Evolutionary conservation across 306 rosid genomes (phyloP).

Genomic region (Cyamopsis tetragonoloba): DNA sequence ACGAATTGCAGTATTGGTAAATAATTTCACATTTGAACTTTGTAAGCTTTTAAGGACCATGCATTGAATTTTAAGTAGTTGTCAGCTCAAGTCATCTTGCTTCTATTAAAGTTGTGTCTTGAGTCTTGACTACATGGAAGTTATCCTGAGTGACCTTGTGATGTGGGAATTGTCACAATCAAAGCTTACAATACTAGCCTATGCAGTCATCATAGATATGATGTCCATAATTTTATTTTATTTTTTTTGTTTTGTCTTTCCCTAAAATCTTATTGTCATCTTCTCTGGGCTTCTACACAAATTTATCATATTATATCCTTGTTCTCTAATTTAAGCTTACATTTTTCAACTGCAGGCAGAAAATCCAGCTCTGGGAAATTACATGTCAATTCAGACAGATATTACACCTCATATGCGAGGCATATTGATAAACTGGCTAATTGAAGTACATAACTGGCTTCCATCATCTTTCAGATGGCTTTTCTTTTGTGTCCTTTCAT

Average conservation of each 20-base stretch:
- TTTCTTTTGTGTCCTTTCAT: not conserved
- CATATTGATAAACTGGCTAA: slow-evolving; percentile 83
- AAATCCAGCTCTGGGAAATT: slow-evolving; percentile 51
- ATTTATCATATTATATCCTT: not conserved
- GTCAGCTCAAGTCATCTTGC: not conserved
- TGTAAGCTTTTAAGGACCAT: not conserved
- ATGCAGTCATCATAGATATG: not conserved
- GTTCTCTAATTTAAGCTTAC: not conserved
- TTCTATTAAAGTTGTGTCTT: not conserved
- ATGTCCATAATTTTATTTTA: not conserved
- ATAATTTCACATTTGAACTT: not conserved
- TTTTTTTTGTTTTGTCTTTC: too few relatives aligned
- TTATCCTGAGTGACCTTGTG: slow-evolving; percentile 1
- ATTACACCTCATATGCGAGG: slow-evolving; percentile 75
- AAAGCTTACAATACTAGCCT: not conserved
- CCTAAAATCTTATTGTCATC: too few relatives aligned
- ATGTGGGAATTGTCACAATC: not conserved
- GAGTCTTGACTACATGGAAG: too few relatives aligned
- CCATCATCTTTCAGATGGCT: not conserved
- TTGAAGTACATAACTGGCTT: slow-evolving; percentile 54
- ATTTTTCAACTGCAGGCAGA: slow-evolving; percentile 52
- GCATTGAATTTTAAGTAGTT: not conserved
- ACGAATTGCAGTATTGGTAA: not conserved
- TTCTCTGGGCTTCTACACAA: not conserved
- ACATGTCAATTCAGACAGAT: slow-evolving; percentile 64